Evolutionary conservation across 192 early-diverging fungal genomes (phyloP).

Genomic region (Gonapodya prolifera): DNA sequence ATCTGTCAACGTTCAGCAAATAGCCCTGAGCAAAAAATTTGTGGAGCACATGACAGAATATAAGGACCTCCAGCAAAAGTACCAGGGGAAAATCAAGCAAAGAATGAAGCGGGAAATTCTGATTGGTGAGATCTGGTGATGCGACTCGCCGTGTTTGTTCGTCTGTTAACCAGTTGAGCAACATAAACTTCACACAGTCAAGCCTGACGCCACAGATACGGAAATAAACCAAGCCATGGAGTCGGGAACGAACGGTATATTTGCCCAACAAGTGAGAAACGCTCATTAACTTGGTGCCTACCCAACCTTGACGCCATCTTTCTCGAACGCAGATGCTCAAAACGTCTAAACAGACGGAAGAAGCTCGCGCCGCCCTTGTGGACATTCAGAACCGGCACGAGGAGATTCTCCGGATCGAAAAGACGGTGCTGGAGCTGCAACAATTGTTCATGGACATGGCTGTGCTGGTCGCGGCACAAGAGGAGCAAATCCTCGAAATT

Average conservation of each 20-base stretch:
- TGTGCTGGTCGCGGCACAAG: slow-evolving; percentile 64
- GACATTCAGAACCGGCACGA: slow-evolving; percentile 77
- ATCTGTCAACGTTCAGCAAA: slow-evolving; percentile 15
- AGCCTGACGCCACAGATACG: slow-evolving; percentile 60
- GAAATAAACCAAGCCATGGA: slow-evolving; percentile 65
- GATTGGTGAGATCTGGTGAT: slow-evolving; percentile 43
- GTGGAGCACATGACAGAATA: slow-evolving; percentile 58
- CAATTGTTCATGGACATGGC: slow-evolving; percentile 83
- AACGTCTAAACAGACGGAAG: slow-evolving; percentile 36
- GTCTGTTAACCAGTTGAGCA: neutral
- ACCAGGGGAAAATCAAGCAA: slow-evolving; percentile 71
- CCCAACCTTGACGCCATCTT: neutral
- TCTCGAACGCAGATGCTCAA: slow-evolving; percentile 1
- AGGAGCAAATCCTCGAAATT: slow-evolving; percentile 55
- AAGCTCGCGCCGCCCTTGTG: slow-evolving; percentile 56
- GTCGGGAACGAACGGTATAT: neutral
- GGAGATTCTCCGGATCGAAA: slow-evolving; percentile 80
- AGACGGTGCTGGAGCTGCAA: slow-evolving; percentile 57
- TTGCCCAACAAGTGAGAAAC: neutral
- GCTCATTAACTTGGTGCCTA: neutral
- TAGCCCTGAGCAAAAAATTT: slow-evolving; percentile 42
- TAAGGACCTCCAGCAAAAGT: slow-evolving; percentile 63
- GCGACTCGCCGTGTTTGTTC: neutral
- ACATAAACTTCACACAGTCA: slow-evolving; percentile 37
- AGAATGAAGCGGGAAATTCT: slow-evolving; percentile 71